These are phyloP conservation scores for Serendipita sp. DNA, from an alignment of 768 basidiomycete species.

Conservation along the genomic window DNA sequence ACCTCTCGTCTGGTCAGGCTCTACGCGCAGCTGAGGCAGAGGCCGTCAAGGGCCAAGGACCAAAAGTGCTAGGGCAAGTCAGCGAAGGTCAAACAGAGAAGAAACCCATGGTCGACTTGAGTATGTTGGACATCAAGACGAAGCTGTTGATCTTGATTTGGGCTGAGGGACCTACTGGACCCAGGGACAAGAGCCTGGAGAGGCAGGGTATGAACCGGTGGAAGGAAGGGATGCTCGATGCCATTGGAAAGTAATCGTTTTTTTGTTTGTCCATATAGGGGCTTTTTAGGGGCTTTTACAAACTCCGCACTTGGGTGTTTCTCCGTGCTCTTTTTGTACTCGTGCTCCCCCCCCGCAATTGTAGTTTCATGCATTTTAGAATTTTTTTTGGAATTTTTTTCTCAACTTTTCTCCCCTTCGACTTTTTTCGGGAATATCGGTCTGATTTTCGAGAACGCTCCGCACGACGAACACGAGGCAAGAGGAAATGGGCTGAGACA, in stretches of 20 bases:
- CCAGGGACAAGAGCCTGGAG: constrained; percentile 11
- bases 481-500: too few relatives aligned
- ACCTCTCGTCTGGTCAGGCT: constrained; percentile 7
- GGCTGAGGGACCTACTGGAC: constrained; percentile 10
- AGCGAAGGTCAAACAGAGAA: background rate
- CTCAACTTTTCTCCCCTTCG: too few relatives aligned
- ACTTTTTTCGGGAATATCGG: too few relatives aligned
- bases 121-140: background rate
- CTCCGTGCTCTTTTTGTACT: too few relatives aligned
- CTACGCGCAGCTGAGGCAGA: constrained; percentile 1
- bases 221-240: background rate
- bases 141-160: constrained; percentile 8
- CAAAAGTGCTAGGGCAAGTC: background rate
- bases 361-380: too few relatives aligned
- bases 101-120: background rate
- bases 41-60: background rate
- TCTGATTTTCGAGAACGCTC: too few relatives aligned
- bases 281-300: too few relatives aligned
- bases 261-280: too few relatives aligned
- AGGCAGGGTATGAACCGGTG: constrained; percentile 7
- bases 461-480: too few relatives aligned
- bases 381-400: too few relatives aligned
- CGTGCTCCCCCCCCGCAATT: too few relatives aligned
- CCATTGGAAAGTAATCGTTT: background rate
- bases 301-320: too few relatives aligned